These are phyloP conservation scores for Tylopilus intermedius DNA, from an alignment of 768 basidiomycete genomes.

Conservation along the genomic window DNA sequence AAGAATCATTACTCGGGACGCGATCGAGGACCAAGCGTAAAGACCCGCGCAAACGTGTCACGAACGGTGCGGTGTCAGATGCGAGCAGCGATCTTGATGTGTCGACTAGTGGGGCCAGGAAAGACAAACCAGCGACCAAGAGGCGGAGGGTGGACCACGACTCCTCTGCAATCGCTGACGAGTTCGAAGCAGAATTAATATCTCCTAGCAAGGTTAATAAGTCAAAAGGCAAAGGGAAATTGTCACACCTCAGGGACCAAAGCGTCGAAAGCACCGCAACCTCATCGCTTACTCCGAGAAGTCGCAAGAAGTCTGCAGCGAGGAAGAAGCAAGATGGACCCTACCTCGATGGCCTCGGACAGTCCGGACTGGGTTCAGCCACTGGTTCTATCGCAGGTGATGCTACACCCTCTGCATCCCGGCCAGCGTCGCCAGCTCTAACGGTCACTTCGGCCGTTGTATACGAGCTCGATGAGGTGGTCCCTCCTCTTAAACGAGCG, in stretches of 20 bases:
- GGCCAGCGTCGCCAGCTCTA: conserved; percentile 62
- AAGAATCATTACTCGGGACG: conserved; percentile 48
- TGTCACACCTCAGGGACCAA: conserved; percentile 43
- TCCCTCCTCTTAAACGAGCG: conserved; percentile 69
- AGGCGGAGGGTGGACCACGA: conserved; percentile 56
- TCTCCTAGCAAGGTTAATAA: conserved; percentile 34
- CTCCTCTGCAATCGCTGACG: conserved; percentile 38
- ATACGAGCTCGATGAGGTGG: conserved; percentile 65
- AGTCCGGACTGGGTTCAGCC: conserved; percentile 47
- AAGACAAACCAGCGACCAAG: conserved; percentile 48
- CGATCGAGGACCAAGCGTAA: conserved; percentile 37
- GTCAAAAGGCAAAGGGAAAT: conserved; percentile 52
- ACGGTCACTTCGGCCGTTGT: conserved; percentile 54
- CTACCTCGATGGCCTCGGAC: conserved; percentile 48
- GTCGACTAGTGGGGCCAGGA: conserved; percentile 30
- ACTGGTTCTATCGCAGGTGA: conserved; percentile 55
- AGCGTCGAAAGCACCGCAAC: conserved; percentile 51
- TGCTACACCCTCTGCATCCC: conserved; percentile 61
- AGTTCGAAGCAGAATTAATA: conserved; percentile 40
- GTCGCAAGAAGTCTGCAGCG: conserved; percentile 51
- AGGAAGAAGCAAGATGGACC: conserved; percentile 53
- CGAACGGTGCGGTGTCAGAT: conserved; percentile 49
- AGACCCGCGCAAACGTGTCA: conserved; percentile 47
- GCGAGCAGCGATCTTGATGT: conserved; percentile 55
- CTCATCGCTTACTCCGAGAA: conserved; percentile 42